A percentile compares a stretch with the other conserved stretches of the same genome.
These are phyloP conservation scores for Dimocarpus longan DNA, from an alignment of 345 rosid genomes.

Conservation along the genomic window DNA sequence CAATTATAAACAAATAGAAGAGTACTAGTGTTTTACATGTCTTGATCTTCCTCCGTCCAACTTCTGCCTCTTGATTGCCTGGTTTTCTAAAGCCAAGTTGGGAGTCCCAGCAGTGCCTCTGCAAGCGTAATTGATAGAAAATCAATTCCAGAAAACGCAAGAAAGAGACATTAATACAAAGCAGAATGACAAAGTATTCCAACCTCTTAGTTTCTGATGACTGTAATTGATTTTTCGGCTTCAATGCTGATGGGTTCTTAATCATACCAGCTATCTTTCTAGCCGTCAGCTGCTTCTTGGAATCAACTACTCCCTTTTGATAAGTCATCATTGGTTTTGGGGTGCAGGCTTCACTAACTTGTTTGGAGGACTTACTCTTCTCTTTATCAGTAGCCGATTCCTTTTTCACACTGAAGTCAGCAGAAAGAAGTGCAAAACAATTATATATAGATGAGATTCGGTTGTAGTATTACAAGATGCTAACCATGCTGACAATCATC, in stretches of 20 bases:
- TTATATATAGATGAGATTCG: constrained; percentile 11
- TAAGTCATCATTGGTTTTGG: constrained; percentile 41
- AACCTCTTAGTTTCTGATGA: constrained; percentile 53
- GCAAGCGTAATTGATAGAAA: constrained; percentile 3
- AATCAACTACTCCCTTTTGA: constrained; percentile 37
- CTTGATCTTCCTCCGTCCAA: constrained; percentile 88
- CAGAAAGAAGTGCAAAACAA: constrained; percentile 18
- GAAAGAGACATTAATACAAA: not conserved
- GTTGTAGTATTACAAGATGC: not conserved
- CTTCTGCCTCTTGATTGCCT: constrained; percentile 95
- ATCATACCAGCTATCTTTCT: constrained; percentile 56
- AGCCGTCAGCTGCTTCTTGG: constrained; percentile 67
- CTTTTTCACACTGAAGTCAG: constrained; percentile 21
- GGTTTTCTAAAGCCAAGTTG: constrained; percentile 77
- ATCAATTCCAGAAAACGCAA: not conserved
- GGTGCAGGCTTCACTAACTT: constrained; percentile 46
- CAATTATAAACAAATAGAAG: not conserved
- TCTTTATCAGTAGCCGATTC: constrained; percentile 38
- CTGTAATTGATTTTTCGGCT: constrained; percentile 46
- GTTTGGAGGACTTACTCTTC: constrained; percentile 30
- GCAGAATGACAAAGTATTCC: constrained; percentile 6
- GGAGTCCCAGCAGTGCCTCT: constrained; percentile 55
- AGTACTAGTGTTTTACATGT: constrained; percentile 52
- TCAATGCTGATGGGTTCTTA: constrained; percentile 63
- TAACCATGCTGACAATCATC: no score